A percentile compares a stretch with the other conserved stretches of the same genome.
Evolutionary conservation across 306 rosid species (phyloP).

Genomic region (Senna tora): DNA sequence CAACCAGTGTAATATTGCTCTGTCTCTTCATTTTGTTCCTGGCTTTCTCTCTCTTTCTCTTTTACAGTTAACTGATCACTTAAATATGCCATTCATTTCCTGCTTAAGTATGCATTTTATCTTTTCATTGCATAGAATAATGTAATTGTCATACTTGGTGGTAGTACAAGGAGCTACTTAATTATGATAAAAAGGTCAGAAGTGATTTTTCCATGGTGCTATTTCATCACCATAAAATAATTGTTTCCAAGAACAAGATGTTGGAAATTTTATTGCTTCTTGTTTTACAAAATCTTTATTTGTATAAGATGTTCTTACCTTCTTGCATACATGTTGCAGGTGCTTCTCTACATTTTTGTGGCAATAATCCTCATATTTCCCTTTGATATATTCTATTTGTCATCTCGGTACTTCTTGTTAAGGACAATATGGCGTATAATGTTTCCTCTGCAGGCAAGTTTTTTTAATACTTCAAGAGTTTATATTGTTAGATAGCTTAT

Average conservation of each 20-base stretch:
- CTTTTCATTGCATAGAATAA: conserved; percentile 18
- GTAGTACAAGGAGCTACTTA: background rate
- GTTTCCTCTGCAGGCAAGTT: conserved; percentile 92
- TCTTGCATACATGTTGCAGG: conserved; percentile 62
- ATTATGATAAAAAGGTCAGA: conserved; percentile 5
- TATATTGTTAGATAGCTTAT: background rate
- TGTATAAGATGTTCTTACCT: conserved; percentile 40
- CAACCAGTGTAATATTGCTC: conserved; percentile 71
- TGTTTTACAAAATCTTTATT: conserved; percentile 23
- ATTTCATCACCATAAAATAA: background rate
- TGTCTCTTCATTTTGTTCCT: conserved; percentile 26
- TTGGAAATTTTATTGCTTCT: conserved; percentile 29
- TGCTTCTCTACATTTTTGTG: conserved; percentile 81
- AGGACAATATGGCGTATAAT: conserved; percentile 87
- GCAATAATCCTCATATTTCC: conserved; percentile 87
- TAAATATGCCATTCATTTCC: conserved; percentile 21
- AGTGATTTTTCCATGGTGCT: conserved; percentile 18
- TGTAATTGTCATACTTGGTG: conserved; percentile 2
- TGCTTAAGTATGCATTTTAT: conserved; percentile 14
- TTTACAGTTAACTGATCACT: conserved; percentile 17
- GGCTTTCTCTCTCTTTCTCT: conserved; percentile 28
- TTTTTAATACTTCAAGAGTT: background rate
- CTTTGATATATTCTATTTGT: conserved; percentile 90
- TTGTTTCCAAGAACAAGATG: background rate
- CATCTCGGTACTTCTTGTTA: conserved; percentile 86